These are phyloP conservation scores for Thelephora aurantiotincta DNA, from an alignment of 768 basidiomycete genomes.

Conservation along the genomic window DNA sequence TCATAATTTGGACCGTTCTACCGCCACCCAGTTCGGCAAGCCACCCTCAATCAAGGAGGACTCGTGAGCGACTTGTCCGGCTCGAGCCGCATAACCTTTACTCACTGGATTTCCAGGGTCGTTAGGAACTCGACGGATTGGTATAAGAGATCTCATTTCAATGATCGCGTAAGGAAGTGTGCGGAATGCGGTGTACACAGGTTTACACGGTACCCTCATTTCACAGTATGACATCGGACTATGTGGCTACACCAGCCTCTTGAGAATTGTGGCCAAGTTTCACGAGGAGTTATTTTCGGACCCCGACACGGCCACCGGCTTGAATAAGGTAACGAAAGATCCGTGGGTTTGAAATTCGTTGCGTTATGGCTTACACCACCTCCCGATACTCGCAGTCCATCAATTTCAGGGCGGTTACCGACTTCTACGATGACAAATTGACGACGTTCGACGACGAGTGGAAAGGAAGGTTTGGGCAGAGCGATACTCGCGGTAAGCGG, in stretches of 20 bases:
- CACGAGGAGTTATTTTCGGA: slow-evolving; percentile 70
- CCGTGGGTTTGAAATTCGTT: neutral
- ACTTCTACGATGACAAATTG: slow-evolving; percentile 43
- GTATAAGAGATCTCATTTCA: slow-evolving; percentile 59
- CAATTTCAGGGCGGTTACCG: slow-evolving; percentile 53
- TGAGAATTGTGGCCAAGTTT: slow-evolving; percentile 59
- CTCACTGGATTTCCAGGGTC: slow-evolving; percentile 24
- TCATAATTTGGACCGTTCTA: slow-evolving; percentile 79
- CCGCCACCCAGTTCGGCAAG: slow-evolving; percentile 82
- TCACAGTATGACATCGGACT: slow-evolving; percentile 60
- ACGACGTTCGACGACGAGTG: slow-evolving; percentile 53
- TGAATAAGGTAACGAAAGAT: slow-evolving; percentile 41
- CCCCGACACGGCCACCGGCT: slow-evolving; percentile 46
- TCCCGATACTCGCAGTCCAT: slow-evolving; percentile 28
- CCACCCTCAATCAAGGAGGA: slow-evolving; percentile 83
- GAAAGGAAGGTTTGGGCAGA: slow-evolving; percentile 40
- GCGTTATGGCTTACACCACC: neutral
- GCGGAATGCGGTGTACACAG: no score
- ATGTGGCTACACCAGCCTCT: slow-evolving; percentile 55
- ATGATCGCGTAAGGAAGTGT: slow-evolving; percentile 30
- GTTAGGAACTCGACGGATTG: slow-evolving; percentile 60
- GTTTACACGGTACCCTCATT: neutral
- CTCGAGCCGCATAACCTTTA: neutral
- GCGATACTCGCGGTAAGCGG: neutral
- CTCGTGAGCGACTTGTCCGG: slow-evolving; percentile 28